A percentile compares a stretch with the other conserved stretches of the same genome.
Evolutionary conservation across 768 basidiomycete genomes (phyloP).

Genomic region (Amanita muscaria): DNA sequence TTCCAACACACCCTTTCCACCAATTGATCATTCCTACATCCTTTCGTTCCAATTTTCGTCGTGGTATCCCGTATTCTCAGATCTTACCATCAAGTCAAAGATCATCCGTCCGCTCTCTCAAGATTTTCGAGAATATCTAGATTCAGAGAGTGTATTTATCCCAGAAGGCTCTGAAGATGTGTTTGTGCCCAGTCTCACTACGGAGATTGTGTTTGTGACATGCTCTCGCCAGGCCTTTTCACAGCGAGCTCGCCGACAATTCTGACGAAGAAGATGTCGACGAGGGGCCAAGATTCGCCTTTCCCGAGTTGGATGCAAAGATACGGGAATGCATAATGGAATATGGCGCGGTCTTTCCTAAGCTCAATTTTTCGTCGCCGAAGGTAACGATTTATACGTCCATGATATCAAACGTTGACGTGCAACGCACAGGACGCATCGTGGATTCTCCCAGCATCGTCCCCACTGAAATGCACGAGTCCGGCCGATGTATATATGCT

Average conservation of each 20-base stretch:
- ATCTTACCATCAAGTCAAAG: constrained; percentile 60
- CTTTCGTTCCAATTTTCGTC: constrained; percentile 74
- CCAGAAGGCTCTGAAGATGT: constrained; percentile 74
- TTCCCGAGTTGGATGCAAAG: constrained; percentile 71
- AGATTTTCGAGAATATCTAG: constrained; percentile 63
- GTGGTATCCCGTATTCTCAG: constrained; percentile 71
- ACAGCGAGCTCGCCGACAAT: constrained; percentile 55
- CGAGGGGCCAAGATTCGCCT: constrained; percentile 40
- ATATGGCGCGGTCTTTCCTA: constrained; percentile 87
- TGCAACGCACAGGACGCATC: constrained; percentile 64
- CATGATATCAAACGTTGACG: not conserved
- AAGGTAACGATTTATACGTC: constrained; percentile 60
- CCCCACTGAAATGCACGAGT: constrained; percentile 78
- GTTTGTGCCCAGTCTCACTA: constrained; percentile 33
- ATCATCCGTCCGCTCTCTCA: constrained; percentile 59
- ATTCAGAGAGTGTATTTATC: constrained; percentile 77
- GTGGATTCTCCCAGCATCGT: constrained; percentile 80
- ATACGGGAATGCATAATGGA: constrained; percentile 58
- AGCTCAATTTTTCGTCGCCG: constrained; percentile 94
- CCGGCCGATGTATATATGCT: constrained; percentile 88
- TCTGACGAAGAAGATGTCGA: constrained; percentile 32
- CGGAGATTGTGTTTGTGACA: constrained; percentile 3
- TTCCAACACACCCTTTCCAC: constrained; percentile 37
- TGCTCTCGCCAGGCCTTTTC: constrained; percentile 31
- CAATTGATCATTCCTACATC: constrained; percentile 40